Evolutionary conservation across 2,329 filamentous ascomycete genomes (phyloP).

Genomic region (Colletotrichum sp.): DNA sequence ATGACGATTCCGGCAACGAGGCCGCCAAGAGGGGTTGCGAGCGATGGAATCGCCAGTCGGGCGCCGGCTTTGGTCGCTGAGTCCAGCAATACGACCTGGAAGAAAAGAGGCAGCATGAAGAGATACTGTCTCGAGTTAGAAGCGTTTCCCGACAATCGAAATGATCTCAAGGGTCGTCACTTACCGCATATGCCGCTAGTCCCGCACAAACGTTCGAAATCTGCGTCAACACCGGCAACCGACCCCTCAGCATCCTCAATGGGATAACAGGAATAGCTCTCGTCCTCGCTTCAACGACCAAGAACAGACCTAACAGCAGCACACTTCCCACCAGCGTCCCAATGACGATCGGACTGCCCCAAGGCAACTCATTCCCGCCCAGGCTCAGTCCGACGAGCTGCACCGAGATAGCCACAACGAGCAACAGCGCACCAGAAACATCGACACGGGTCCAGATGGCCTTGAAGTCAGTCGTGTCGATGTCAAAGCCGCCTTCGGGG

Average conservation of each 20-base stretch:
- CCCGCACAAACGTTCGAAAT: slow-evolving; percentile 65
- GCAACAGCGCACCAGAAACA: slow-evolving; percentile 58
- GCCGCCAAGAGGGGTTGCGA: slow-evolving; percentile 63
- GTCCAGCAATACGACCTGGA: slow-evolving; percentile 69
- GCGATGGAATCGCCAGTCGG: slow-evolving; percentile 66
- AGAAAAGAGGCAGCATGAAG: slow-evolving; percentile 75
- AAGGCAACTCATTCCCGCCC: slow-evolving; percentile 60
- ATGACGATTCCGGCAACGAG: slow-evolving; percentile 63
- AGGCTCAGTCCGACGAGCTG: slow-evolving; percentile 62
- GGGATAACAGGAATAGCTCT: slow-evolving; percentile 59
- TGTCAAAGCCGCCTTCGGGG: slow-evolving; percentile 34
- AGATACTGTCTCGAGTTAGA: slow-evolving; percentile 53
- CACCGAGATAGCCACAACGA: slow-evolving; percentile 62
- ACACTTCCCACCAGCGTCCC: slow-evolving; percentile 47
- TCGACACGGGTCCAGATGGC: slow-evolving; percentile 62
- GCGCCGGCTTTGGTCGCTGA: slow-evolving; percentile 68
- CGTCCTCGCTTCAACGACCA: slow-evolving; percentile 53
- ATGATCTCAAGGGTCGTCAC: slow-evolving; percentile 25
- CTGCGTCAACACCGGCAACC: slow-evolving; percentile 59
- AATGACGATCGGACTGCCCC: slow-evolving; percentile 54
- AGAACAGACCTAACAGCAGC: slow-evolving; percentile 46
- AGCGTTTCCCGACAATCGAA: accelerated
- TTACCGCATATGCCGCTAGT: slow-evolving; percentile 65
- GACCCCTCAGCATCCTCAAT: slow-evolving; percentile 60
- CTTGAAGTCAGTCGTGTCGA: slow-evolving; percentile 30